Percentiles rank a stretch among this genome's conserved stretches.
These are phyloP conservation scores for Naganishia sp. DNA, from an alignment of 1,284 basidiomycete species.

Conservation along the genomic window DNA sequence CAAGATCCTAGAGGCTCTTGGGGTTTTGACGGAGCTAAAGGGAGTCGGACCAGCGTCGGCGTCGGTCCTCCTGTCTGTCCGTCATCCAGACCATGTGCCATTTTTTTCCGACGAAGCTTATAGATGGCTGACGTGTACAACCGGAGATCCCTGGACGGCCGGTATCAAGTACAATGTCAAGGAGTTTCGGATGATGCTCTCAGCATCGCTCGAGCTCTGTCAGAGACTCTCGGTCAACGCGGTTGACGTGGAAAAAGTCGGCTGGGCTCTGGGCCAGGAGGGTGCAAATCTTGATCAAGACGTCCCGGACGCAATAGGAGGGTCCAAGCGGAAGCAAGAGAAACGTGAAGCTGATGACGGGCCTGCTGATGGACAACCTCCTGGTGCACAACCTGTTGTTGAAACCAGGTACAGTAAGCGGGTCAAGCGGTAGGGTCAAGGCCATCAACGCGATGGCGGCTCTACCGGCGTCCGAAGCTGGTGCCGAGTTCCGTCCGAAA, in stretches of 20 bases:
- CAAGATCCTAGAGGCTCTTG: conserved; percentile 9
- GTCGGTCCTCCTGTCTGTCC: conserved; percentile 27
- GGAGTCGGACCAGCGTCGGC: conserved; percentile 36
- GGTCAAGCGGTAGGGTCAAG: background rate
- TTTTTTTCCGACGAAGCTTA: conserved; percentile 36
- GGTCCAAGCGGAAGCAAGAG: conserved; percentile 16
- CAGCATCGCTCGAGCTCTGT: background rate
- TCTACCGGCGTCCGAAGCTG: too few relatives aligned
- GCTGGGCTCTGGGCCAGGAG: conserved; percentile 25
- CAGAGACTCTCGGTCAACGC: conserved; percentile 18
- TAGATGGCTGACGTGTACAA: conserved; percentile 13
- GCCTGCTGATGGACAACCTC: background rate
- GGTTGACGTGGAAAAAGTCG: conserved; percentile 21
- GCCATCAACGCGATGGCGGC: background rate
- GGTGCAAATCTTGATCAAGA: conserved; percentile 11
- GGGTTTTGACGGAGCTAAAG: conserved; percentile 16
- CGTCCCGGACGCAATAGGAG: background rate
- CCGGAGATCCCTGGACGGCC: conserved; percentile 18
- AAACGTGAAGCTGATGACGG: background rate
- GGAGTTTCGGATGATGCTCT: conserved; percentile 17
- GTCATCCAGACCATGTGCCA: conserved; percentile 26
- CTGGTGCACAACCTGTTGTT: background rate
- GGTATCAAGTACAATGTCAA: conserved; percentile 30
- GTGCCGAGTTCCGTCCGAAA: too few relatives aligned
- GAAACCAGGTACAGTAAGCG: background rate